Evolutionary conservation across 2,329 filamentous ascomycete genomes (phyloP).

Genomic region (Apiospora aurea): DNA sequence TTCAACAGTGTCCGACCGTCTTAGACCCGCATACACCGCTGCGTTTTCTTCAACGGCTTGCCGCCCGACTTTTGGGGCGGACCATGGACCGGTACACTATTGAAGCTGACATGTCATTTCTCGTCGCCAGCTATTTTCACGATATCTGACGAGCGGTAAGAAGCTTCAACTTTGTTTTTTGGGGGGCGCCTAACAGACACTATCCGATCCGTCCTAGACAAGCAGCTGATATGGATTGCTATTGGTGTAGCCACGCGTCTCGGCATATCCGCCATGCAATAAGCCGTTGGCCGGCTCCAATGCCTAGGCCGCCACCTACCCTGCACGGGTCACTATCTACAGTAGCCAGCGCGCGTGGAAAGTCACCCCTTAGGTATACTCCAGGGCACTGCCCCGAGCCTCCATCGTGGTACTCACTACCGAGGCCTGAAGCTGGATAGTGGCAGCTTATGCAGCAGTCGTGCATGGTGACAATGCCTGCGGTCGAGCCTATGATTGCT

Average conservation of each 20-base stretch:
- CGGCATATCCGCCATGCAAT: constrained; percentile 14
- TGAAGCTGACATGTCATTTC: not conserved
- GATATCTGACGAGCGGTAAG: not conserved
- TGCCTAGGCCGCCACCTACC: not conserved
- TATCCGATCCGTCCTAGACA: constrained; percentile 6
- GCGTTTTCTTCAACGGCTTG: constrained; percentile 13
- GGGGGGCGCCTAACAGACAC: not conserved
- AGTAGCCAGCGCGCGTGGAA: not conserved
- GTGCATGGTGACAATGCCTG: constrained; percentile 15
- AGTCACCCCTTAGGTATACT: not conserved
- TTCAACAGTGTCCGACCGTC: not conserved
- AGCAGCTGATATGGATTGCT: not conserved
- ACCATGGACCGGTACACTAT: not conserved
- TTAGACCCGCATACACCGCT: constrained; percentile 8
- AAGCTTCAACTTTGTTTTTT: not conserved
- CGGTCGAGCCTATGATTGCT: not conserved
- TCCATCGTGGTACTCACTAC: not conserved
- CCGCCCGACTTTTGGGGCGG: not conserved
- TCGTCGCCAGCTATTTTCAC: not conserved
- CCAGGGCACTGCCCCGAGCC: not conserved
- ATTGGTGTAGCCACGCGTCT: constrained; percentile 3
- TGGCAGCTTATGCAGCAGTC: not conserved
- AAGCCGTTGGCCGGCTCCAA: not conserved
- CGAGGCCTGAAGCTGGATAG: not conserved
- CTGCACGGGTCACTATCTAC: not conserved